These are phyloP conservation scores for Pichia sp. DNA, from an alignment of 1,139 yeast species.

Conservation along the genomic window DNA sequence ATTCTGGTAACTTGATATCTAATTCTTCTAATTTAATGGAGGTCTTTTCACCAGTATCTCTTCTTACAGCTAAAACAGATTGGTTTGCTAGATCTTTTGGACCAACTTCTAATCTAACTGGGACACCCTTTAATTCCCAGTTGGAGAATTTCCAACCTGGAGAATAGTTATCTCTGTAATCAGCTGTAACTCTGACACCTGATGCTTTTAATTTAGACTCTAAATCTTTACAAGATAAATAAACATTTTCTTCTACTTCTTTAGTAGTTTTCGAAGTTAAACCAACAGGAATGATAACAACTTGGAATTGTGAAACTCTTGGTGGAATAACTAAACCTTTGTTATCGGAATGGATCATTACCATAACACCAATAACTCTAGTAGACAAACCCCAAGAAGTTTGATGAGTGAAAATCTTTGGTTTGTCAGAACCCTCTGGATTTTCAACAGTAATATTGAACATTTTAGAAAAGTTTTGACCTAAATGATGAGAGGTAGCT, in stretches of 20 bases:
- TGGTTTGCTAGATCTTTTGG: conserved; percentile 84
- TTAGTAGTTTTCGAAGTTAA: conserved; percentile 79
- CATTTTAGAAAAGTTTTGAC: conserved; percentile 98
- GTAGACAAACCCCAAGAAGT: conserved; percentile 99
- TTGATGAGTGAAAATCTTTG: conserved; percentile 85
- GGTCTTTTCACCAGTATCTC: conserved; percentile 79
- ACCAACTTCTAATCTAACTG: conserved; percentile 90
- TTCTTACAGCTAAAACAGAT: conserved; percentile 84
- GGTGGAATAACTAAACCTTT: conserved; percentile 98
- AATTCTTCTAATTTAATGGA: conserved; percentile 60
- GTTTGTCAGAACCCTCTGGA: conserved; percentile 84
- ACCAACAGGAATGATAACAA: conserved; percentile 92
- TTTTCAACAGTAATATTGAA: conserved; percentile 92
- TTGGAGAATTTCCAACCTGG: conserved; percentile 99
- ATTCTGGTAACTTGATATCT: conserved; percentile 61
- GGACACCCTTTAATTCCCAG: conserved; percentile 94
- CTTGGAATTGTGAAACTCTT: conserved; percentile 89
- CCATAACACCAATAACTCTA: conserved; percentile 98
- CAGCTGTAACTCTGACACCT: conserved; percentile 73
- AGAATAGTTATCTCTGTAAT: conserved; percentile 88
- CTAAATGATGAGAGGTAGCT: conserved; percentile 96
- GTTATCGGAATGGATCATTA: conserved; percentile 97
- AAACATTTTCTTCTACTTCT: conserved; percentile 65
- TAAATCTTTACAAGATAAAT: conserved; percentile 61
- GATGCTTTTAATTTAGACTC: conserved; percentile 51